Base-by-base conservation (phyloP, 345 rosid genomes). In the Populus deltoides region DNA sequence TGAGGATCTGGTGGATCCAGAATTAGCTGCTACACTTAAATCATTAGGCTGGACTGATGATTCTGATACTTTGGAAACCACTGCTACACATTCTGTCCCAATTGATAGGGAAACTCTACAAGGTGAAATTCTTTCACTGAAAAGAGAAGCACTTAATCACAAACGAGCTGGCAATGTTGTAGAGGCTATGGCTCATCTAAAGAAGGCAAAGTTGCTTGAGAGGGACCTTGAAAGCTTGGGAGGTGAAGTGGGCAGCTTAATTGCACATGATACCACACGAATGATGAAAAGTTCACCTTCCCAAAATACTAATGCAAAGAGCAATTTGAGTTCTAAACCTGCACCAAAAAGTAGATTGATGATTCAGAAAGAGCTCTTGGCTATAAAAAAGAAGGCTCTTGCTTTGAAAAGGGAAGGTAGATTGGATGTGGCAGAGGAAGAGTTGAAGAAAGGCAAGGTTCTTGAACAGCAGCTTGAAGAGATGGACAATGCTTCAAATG, bases 31-130 rank as follows among this genome's bases (percentile, higher is more conserved):
- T 83, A 86, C 96, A 27, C 78, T 95, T 73, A 81, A 76, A 79
- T 91, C 94, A 29, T 70, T 93, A 79, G 99, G 99, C 66, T 93
- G 97, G 99, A 75, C 75, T n/a, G 97, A 92, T 53, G 93, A 90
- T 70, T 82, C 84, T 82, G 81, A 79, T 78, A 76, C 69, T 33
- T 73, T 66, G 43, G 88, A 86, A 77, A 80, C 65, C 49, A 24
- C 68, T 62, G 78, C 74, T 31, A 6, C 81, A 8, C 81, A 71
- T 16, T 66, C 85, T 33, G 72, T 79, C 77, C 71, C 81, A 74
- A 24, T 81, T 45, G 86, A 81, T 78, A 82, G 83, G 84, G 90
- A 88, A 47, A 83, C 87, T 25, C 73, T 83, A 61, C 79, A 74
- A 33, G 81, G 82, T 82, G 92, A 90, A 77, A 83, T 89, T 82